A percentile compares a stretch with the other conserved stretches of the same genome.
Evolutionary conservation across 1,284 basidiomycete genomes (phyloP).

Genomic region (Boletus hoseneyae): DNA sequence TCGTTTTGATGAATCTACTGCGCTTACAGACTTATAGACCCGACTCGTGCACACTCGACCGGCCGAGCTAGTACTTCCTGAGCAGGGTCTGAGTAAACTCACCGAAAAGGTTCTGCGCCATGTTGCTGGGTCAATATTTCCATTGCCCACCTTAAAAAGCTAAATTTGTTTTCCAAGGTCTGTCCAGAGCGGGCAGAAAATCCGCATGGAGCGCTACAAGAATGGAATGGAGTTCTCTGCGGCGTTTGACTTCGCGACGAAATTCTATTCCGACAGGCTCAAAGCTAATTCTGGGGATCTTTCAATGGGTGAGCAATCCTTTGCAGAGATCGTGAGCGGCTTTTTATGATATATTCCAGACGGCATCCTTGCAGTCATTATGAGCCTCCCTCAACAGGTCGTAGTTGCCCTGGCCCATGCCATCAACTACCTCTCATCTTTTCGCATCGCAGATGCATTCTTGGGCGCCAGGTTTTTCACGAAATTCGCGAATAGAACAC

Average conservation of each 20-base stretch:
- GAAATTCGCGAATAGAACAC: constrained; percentile 73
- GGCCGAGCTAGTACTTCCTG: constrained; percentile 75
- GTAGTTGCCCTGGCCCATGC: constrained; percentile 76
- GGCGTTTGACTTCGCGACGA: constrained; percentile 70
- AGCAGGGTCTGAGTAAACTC: constrained; percentile 58
- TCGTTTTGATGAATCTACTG: neutral
- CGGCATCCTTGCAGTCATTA: constrained; percentile 58
- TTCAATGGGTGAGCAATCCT: constrained; percentile 41
- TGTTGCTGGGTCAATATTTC: constrained; percentile 52
- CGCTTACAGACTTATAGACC: constrained; percentile 47
- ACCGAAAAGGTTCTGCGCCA: constrained; percentile 79
- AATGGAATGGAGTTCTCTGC: constrained; percentile 59
- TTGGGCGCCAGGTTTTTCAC: constrained; percentile 74
- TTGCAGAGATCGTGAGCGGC: neutral
- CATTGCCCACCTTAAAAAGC: constrained; percentile 4
- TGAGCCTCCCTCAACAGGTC: constrained; percentile 71
- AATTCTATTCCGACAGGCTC: constrained; percentile 66
- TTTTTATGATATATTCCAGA: constrained; percentile 33
- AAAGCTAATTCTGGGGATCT: constrained; percentile 46
- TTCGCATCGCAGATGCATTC: constrained; percentile 75
- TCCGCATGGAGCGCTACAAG: constrained; percentile 64
- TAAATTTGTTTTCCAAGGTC: constrained; percentile 33
- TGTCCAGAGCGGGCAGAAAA: constrained; percentile 44
- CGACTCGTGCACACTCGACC: constrained; percentile 82
- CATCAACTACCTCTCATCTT: constrained; percentile 74